Evolutionary conservation across 73 alveolate genomes (phyloP).

Genomic region (Tetrahymena borealis): DNA sequence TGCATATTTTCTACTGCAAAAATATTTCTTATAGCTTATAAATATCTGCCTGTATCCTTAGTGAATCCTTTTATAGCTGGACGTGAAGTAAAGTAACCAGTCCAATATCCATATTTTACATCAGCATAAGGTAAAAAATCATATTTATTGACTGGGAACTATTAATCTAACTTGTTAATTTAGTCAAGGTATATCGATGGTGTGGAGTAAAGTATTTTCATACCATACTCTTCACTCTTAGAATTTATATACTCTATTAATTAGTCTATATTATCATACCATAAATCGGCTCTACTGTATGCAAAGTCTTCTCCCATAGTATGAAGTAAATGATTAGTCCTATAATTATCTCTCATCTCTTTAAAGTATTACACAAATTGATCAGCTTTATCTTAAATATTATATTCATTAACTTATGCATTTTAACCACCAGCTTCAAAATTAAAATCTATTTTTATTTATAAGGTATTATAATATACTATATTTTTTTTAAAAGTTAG

Average conservation of each 20-base stretch:
- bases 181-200: conserved; percentile 82
- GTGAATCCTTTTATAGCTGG: conserved; percentile 76
- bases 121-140: conserved; percentile 97
- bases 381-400: neutral
- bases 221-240: conserved; percentile 24
- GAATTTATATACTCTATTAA: conserved; percentile 54
- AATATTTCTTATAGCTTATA: conserved; percentile 10
- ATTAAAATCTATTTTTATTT: neutral
- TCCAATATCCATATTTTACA: conserved; percentile 85
- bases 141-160: conserved; percentile 70
- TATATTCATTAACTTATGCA: neutral
- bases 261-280: conserved; percentile 57
- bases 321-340: conserved; percentile 40
- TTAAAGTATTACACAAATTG: conserved; percentile 18
- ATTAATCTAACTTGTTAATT: conserved; percentile 44
- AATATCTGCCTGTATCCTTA: conserved; percentile 24
- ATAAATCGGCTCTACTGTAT: conserved; percentile 46
- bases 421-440: neutral
- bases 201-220: conserved; percentile 86
- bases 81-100: conserved; percentile 95
- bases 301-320: conserved; percentile 63
- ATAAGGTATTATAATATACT: too few species aligned
- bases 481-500: too few species aligned
- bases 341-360: conserved; percentile 23
- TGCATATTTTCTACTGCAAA: neutral